Conservation (phyloP, 352 stramenopile species). For the Thraustochytrium sp. region DNA sequence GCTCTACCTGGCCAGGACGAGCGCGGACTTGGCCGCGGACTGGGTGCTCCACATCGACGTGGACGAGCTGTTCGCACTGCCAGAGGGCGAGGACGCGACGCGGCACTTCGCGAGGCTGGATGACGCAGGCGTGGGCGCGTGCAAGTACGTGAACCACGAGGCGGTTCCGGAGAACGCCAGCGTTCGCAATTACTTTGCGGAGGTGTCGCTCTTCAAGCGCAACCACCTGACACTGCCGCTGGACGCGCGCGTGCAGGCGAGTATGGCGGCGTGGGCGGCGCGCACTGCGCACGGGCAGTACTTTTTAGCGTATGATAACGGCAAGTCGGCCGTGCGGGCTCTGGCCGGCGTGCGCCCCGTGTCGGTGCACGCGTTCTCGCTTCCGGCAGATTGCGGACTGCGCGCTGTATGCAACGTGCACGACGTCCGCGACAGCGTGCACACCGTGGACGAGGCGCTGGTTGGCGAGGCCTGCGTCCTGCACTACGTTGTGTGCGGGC, state of each 20-base stretch:
- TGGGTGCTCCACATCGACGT: neutral
- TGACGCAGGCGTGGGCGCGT: neutral
- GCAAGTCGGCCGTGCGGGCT: neutral
- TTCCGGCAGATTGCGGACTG: neutral
- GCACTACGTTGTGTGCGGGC: neutral
- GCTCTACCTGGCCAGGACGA: neutral
- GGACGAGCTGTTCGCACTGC: neutral
- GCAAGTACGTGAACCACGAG: constrained; percentile 13
- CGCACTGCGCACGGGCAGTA: neutral
- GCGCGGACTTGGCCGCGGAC: neutral
- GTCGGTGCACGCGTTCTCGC: neutral
- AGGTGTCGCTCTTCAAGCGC: neutral
- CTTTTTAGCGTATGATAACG: constrained; percentile 19
- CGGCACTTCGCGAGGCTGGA: neutral
- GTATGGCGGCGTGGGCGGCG: neutral
- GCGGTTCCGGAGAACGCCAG: neutral
- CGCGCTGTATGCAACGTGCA: neutral
- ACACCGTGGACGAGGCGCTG: neutral
- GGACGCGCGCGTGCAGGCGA: neutral
- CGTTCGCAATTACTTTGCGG: neutral
- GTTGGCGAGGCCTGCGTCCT: neutral
- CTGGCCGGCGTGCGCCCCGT: neutral
- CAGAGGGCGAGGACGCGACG: neutral
- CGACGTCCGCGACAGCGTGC: neutral
- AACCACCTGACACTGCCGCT: neutral